Conservation (phyloP, 768 basidiomycete species). For the Baorangia bicolor region DNA sequence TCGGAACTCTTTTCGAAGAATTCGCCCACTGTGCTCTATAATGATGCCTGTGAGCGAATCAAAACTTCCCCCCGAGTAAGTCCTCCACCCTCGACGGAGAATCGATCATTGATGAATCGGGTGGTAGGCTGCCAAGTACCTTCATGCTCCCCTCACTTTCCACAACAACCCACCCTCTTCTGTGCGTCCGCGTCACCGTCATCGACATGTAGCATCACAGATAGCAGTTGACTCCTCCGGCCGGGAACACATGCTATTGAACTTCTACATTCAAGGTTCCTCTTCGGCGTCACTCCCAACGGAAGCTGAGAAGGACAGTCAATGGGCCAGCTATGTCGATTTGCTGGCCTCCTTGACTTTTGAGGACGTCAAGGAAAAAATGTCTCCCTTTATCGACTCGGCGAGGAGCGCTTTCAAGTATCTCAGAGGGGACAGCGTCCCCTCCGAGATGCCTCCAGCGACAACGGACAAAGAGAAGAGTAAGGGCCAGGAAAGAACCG, state of each 20-base stretch:
- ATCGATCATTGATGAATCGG: neutral
- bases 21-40: conserved; percentile 80
- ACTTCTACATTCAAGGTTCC: conserved; percentile 74
- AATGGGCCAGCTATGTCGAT: conserved; percentile 40
- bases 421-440: conserved; percentile 60
- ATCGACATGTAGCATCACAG: conserved; percentile 78
- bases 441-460: conserved; percentile 34
- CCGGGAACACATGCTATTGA: conserved; percentile 80
- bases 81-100: neutral
- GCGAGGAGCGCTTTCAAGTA: conserved; percentile 65
- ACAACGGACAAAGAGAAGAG: conserved; percentile 28
- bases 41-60: conserved; percentile 52
- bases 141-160: conserved; percentile 67
- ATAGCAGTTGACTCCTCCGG: conserved; percentile 71
- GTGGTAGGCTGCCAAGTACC: conserved; percentile 62
- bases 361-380: conserved; percentile 52
- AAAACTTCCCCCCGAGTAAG: conserved; percentile 46
- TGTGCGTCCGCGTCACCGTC: conserved; percentile 75
- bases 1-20: conserved; percentile 88
- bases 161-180: conserved; percentile 82
- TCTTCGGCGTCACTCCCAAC: conserved; percentile 29
- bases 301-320: conserved; percentile 26
- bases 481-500: conserved; percentile 31
- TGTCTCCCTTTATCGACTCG: conserved; percentile 43
- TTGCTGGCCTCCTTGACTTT: conserved; percentile 51